A percentile compares a stretch with the other conserved stretches of the same genome.
These are phyloP conservation scores for Collybia sp. DNA, from an alignment of 768 basidiomycete species.

Conservation along the genomic window DNA sequence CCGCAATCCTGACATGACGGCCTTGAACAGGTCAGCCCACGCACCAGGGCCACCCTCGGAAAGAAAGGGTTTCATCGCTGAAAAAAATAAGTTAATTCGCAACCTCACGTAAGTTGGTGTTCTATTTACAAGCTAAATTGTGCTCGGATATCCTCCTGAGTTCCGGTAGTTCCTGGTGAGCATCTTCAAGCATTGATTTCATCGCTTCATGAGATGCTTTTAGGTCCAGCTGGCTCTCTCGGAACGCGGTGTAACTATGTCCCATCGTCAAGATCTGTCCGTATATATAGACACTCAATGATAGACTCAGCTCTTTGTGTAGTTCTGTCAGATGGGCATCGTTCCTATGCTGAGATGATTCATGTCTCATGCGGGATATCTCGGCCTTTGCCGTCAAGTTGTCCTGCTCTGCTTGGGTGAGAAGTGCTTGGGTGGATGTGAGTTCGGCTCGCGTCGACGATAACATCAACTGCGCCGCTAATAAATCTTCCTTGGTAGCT, in stretches of 20 bases:
- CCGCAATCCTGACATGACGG: conserved; percentile 17
- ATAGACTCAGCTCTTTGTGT: conserved; percentile 4
- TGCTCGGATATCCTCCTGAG: conserved; percentile 6
- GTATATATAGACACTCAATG: neutral
- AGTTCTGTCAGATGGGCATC: conserved; percentile 1
- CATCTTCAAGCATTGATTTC: conserved; percentile 1
- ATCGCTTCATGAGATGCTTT: conserved; percentile 4
- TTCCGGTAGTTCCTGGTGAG: conserved; percentile 1
- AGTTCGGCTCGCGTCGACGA: too few relatives aligned
- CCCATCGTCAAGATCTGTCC: too few relatives aligned
- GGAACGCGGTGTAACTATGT: conserved; percentile 8
- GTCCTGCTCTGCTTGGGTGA: too few relatives aligned
- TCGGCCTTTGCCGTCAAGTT: too few relatives aligned
- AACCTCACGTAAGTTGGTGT: neutral
- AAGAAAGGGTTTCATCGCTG: too few relatives aligned
- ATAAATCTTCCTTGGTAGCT: too few relatives aligned
- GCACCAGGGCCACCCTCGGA: too few relatives aligned
- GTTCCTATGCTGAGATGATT: too few relatives aligned
- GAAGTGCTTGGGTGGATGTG: too few relatives aligned
- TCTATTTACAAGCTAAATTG: conserved; percentile 1
- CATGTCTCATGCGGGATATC: too few relatives aligned
- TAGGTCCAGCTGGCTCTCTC: conserved; percentile 1
- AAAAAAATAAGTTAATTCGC: too few relatives aligned
- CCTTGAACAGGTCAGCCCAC: neutral
- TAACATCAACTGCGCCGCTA: too few relatives aligned